A percentile compares a stretch with the other conserved stretches of the same genome.
phyloP scores from a whole-genome alignment of 2,329 filamentous ascomycete species.

The Pestalotiopsis sp. region DNA sequence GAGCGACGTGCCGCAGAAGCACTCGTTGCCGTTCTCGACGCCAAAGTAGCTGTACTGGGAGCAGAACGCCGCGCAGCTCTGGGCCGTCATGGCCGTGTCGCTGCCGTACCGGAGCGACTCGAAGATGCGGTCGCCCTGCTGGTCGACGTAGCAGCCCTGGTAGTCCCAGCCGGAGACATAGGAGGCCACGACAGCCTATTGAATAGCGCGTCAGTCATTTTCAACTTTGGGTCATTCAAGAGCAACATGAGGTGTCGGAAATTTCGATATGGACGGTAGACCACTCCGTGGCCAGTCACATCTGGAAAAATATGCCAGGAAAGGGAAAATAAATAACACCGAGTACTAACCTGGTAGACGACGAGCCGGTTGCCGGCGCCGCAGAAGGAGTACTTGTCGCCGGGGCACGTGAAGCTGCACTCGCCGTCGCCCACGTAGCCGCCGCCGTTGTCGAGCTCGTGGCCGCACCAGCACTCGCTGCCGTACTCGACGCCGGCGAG shows the following conservation, averaged over 20 bases:
- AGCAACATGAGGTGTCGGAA: too few relatives aligned
- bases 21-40: conserved; percentile 51
- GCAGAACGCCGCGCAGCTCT: conserved; percentile 41
- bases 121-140: conserved; percentile 49
- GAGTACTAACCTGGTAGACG: conserved; percentile 29
- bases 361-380: conserved; percentile 43
- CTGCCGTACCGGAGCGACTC: conserved; percentile 54
- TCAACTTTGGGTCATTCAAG: too few relatives aligned
- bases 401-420: conserved; percentile 43
- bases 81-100: conserved; percentile 37
- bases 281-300: too few relatives aligned
- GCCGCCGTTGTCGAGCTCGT: conserved; percentile 32
- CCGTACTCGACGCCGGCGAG: conserved; percentile 61
- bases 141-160: conserved; percentile 56
- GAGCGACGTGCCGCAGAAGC: conserved; percentile 51
- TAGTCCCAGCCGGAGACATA: conserved; percentile 49
- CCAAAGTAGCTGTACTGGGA: conserved; percentile 38
- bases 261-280: too few relatives aligned
- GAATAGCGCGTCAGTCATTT: too few relatives aligned
- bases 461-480: conserved; percentile 57
- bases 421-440: conserved; percentile 33
- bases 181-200: conserved; percentile 37
- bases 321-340: too few relatives aligned
- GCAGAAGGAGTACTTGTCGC: conserved; percentile 41
- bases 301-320: too few relatives aligned